Percentiles rank a stretch among this genome's conserved stretches.
Conservation (phyloP, 2,329 filamentous ascomycete species). For the Colletotrichum kahawae region DNA sequence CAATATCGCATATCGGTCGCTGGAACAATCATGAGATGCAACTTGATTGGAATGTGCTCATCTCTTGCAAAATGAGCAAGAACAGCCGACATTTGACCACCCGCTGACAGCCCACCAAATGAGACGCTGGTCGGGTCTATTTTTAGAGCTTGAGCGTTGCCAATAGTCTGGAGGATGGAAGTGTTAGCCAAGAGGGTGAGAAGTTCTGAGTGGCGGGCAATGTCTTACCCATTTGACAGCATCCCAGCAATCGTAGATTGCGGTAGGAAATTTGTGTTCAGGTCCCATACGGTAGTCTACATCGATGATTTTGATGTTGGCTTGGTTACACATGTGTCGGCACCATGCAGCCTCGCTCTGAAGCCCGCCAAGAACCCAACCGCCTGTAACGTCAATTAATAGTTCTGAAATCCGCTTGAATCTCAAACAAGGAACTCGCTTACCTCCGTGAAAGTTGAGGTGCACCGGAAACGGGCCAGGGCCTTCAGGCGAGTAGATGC, state of each 20-base stretch:
- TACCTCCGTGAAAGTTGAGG: constrained; percentile 30
- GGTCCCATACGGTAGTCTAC: constrained; percentile 33
- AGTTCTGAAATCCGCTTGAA: not conserved
- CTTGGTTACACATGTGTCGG: constrained; percentile 29
- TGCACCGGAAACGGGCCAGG: constrained; percentile 30
- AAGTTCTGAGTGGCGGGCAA: not conserved
- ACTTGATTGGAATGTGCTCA: constrained; percentile 30
- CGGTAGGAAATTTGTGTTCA: constrained; percentile 28
- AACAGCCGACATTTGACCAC: constrained; percentile 34
- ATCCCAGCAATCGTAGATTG: constrained; percentile 31
- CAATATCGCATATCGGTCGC: constrained; percentile 37
- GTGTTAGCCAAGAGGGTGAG: not conserved
- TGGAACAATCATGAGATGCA: constrained; percentile 35
- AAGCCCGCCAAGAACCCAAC: constrained; percentile 30
- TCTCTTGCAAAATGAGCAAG: constrained; percentile 38
- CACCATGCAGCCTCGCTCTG: constrained; percentile 31
- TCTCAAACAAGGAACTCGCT: not conserved
- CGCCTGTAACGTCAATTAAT: constrained; percentile 7
- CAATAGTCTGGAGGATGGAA: not conserved
- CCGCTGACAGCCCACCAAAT: constrained; percentile 28
- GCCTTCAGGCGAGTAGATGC: constrained; percentile 31
- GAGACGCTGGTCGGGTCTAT: constrained; percentile 25
- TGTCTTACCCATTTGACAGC: constrained; percentile 31
- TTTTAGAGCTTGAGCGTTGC: constrained; percentile 18
- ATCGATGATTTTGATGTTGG: constrained; percentile 31